Evolutionary conservation across 352 stramenopile species (phyloP).

Genomic region (Pythium diclinum): DNA sequence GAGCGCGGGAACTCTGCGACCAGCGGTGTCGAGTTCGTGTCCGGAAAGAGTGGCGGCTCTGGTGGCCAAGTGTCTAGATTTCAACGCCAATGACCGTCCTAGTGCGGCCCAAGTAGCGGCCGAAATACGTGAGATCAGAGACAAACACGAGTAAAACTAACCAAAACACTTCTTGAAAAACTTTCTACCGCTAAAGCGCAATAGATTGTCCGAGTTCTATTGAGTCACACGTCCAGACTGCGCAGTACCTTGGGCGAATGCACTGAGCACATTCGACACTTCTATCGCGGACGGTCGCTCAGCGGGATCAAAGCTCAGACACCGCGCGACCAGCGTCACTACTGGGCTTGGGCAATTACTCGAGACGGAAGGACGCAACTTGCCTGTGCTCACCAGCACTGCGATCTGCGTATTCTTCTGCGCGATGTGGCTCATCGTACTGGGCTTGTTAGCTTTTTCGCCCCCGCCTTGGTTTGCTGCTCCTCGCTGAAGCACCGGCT

Average conservation of each 20-base stretch:
- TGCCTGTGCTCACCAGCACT: neutral
- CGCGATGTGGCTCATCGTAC: neutral
- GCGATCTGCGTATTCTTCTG: conserved; percentile 3
- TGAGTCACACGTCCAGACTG: neutral
- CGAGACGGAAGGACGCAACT: neutral
- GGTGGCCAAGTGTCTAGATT: neutral
- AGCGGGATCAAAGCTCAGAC: neutral
- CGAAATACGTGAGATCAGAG: too few species aligned
- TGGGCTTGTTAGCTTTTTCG: neutral
- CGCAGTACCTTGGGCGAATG: neutral
- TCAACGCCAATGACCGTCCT: neutral
- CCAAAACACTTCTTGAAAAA: too few species aligned
- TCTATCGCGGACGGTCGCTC: neutral
- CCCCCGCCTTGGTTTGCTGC: too few species aligned
- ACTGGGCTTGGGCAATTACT: neutral
- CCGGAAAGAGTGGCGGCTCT: neutral
- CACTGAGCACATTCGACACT: neutral
- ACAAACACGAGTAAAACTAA: too few species aligned
- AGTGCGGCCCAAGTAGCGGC: neutral
- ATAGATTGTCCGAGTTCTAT: too few species aligned
- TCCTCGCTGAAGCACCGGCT: neutral
- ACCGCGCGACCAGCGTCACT: neutral
- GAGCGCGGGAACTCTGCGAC: conserved; percentile 13
- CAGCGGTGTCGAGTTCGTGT: neutral
- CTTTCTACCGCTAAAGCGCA: too few species aligned